phyloP scores from a whole-genome alignment of 2,329 filamentous ascomycete species.

The Aureobasidium zeae region DNA sequence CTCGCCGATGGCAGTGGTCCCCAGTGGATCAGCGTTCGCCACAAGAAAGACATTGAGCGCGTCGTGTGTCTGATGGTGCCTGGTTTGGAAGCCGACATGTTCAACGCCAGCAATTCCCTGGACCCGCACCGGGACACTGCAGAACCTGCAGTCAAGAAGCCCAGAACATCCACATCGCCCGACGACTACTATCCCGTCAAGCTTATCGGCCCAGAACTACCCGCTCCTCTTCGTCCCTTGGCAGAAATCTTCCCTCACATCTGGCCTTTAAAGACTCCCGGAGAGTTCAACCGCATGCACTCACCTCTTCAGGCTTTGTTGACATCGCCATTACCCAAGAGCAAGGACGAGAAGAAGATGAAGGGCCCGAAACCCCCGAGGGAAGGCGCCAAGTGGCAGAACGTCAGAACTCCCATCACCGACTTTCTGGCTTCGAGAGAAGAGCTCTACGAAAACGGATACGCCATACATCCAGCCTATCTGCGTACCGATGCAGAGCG shows the following conservation, averaged over 20 bases:
- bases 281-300: constrained; percentile 73
- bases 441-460: constrained; percentile 75
- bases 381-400: constrained; percentile 58
- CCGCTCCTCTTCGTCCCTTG: constrained; percentile 48
- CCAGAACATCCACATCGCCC: constrained; percentile 29
- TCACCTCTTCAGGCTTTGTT: constrained; percentile 83
- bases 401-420: constrained; percentile 72
- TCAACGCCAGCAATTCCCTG: constrained; percentile 49
- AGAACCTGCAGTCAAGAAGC: constrained; percentile 16
- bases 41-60: constrained; percentile 52
- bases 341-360: constrained; percentile 55
- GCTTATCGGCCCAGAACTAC: constrained; percentile 34
- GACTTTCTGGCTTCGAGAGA: constrained; percentile 63
- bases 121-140: background rate
- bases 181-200: constrained; percentile 43
- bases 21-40: constrained; percentile 54
- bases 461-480: constrained; percentile 70
- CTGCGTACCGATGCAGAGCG: constrained; percentile 50
- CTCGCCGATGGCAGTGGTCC: constrained; percentile 53
- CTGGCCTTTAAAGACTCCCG: constrained; percentile 82
- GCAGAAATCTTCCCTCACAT: constrained; percentile 76
- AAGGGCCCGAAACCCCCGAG: constrained; percentile 52
- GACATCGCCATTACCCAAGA: constrained; percentile 60
- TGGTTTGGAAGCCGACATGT: constrained; percentile 83
- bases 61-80: constrained; percentile 88